phyloP scores from a whole-genome alignment of 2,329 filamentous ascomycete genomes.

The Helminthosporium solani region DNA sequence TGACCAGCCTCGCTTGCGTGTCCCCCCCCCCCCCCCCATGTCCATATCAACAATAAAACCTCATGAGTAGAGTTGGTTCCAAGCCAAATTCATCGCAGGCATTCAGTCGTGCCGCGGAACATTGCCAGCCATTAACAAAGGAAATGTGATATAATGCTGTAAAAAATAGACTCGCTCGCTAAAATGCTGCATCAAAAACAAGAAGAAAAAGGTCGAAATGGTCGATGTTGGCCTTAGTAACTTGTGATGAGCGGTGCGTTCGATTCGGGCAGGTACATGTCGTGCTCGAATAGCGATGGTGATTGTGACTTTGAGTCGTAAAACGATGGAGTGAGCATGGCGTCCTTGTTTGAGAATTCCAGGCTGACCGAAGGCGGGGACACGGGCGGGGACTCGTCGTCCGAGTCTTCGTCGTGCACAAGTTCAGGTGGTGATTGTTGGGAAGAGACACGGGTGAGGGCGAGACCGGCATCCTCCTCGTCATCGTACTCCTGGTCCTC shows the following conservation, averaged over 20 bases:
- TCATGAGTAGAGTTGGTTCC: constrained; percentile 4
- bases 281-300: constrained; percentile 39
- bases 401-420: constrained; percentile 50
- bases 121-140: constrained; percentile 11
- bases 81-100: not conserved
- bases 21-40: too few relatives aligned
- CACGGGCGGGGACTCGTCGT: constrained; percentile 51
- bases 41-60: too few relatives aligned
- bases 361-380: constrained; percentile 48
- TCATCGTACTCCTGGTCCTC: constrained; percentile 51
- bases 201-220: constrained; percentile 37
- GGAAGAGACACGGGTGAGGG: constrained; percentile 48
- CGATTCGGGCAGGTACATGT: constrained; percentile 46
- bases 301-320: constrained; percentile 44
- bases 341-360: constrained; percentile 50
- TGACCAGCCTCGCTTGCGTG: not conserved
- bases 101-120: not conserved
- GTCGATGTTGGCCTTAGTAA: constrained; percentile 36
- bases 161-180: constrained; percentile 42
- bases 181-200: constrained; percentile 39
- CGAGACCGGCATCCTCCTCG: constrained; percentile 49
- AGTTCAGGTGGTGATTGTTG: constrained; percentile 52
- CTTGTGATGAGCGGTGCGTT: constrained; percentile 43
- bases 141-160: constrained; percentile 33
- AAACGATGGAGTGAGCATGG: constrained; percentile 49